Conservation (phyloP, 2,329 filamentous ascomycete genomes). For the Colletotrichum paranaense region DNA sequence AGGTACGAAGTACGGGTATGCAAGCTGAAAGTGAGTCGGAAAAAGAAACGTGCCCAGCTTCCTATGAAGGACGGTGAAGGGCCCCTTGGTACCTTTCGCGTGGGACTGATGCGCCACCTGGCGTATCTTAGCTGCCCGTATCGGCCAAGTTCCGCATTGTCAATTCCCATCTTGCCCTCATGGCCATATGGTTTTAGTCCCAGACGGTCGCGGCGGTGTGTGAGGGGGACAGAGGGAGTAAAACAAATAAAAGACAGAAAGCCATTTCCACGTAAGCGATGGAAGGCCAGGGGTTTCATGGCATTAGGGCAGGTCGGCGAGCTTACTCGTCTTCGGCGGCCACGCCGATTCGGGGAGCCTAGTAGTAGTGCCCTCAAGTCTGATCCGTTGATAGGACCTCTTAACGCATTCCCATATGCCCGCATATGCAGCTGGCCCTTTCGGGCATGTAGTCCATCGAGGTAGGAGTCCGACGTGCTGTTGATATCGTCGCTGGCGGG, state of each 20-base stretch:
- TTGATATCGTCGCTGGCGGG: not conserved
- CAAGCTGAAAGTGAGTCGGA: not conserved
- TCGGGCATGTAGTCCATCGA: not conserved
- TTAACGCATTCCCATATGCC: not conserved
- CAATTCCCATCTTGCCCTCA: not conserved
- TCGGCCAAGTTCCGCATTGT: not conserved
- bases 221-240: not conserved
- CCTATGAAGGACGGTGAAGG: not conserved
- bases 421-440: not conserved
- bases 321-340: not conserved
- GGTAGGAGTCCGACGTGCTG: not conserved
- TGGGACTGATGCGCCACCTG: not conserved
- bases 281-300: not conserved
- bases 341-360: not conserved
- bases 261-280: not conserved
- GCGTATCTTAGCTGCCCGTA: not conserved
- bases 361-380: not conserved
- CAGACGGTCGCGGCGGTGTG: not conserved
- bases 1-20: not conserved
- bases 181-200: not conserved
- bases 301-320: not conserved
- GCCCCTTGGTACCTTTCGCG: not conserved
- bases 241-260: not conserved
- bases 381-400: not conserved
- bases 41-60: not conserved